Conservation (phyloP, 257 asterid species). For the Orobanche coerulescens region DNA sequence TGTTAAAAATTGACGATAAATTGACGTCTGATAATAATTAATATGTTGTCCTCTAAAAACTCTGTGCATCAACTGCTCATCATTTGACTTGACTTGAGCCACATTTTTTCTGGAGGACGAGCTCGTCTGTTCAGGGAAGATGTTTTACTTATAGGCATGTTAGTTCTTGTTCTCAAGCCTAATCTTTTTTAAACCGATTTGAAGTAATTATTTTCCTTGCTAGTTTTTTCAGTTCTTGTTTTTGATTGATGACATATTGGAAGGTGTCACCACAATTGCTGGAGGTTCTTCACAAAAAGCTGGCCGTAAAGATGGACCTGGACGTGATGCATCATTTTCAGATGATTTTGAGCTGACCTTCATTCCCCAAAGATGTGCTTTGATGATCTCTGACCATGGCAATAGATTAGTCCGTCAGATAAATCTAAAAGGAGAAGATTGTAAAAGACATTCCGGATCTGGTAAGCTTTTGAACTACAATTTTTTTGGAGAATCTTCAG, state of each 20-base stretch:
- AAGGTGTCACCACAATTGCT: constrained; percentile 90
- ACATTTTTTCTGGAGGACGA: background rate
- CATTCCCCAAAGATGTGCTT: constrained; percentile 57
- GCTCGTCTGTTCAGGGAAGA: background rate
- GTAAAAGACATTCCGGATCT: constrained; percentile 43
- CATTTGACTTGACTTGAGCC: constrained; percentile 7
- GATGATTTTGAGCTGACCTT: constrained; percentile 45
- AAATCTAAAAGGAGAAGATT: constrained; percentile 57
- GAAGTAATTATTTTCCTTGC: background rate
- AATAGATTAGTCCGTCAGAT: constrained; percentile 63
- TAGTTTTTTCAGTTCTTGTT: background rate
- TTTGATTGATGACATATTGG: constrained; percentile 6
- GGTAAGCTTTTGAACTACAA: constrained; percentile 33
- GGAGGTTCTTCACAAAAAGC: constrained; percentile 55
- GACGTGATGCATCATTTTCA: constrained; percentile 65
- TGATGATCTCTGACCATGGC: constrained; percentile 67
- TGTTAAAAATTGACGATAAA: background rate
- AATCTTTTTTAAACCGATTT: background rate
- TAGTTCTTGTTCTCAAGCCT: constrained; percentile 7
- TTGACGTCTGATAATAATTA: background rate
- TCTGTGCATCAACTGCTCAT: background rate
- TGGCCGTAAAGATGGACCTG: constrained; percentile 68
- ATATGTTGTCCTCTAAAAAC: background rate
- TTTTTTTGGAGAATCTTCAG: background rate
- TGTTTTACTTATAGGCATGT: background rate